Conservation (phyloP, 495 filamentous ascomycete genomes). For the Aeminium ludgeri region DNA sequence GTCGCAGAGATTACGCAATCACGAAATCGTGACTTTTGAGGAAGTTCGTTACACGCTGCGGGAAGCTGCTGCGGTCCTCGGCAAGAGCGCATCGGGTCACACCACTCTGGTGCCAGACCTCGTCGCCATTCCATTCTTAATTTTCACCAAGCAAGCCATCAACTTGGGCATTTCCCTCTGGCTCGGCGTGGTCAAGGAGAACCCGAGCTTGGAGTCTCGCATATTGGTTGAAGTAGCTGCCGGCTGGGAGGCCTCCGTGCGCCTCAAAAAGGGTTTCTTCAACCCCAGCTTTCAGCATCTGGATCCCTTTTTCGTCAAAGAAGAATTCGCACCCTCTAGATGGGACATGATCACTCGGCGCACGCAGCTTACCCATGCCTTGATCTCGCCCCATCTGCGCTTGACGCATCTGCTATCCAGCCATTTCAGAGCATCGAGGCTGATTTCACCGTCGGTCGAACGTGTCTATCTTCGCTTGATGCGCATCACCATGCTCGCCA, state of each 20-base stretch:
- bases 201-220: conserved; percentile 67
- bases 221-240: conserved; percentile 68
- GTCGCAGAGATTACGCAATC: conserved; percentile 46
- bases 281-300: conserved; percentile 52
- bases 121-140: conserved; percentile 74
- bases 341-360: conserved; percentile 53
- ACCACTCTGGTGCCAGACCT: conserved; percentile 66
- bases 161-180: conserved; percentile 90
- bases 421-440: conserved; percentile 78
- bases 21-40: conserved; percentile 47
- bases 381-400: conserved; percentile 69
- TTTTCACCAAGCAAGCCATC: conserved; percentile 89
- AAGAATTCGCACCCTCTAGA: conserved; percentile 86
- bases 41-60: conserved; percentile 67
- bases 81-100: conserved; percentile 52
- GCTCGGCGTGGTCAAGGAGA: conserved; percentile 94
- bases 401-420: conserved; percentile 80
- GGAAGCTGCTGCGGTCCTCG: conserved; percentile 69
- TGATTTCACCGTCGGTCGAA: conserved; percentile 64
- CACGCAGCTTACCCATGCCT: conserved; percentile 59
- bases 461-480: conserved; percentile 65
- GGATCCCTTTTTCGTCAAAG: conserved; percentile 77
- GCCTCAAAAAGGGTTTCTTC: conserved; percentile 64
- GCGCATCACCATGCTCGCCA: conserved; percentile 50
- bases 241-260: conserved; percentile 70